These are phyloP conservation scores for Globisporangium nodosum DNA, from an alignment of 352 stramenopile genomes.

Conservation along the genomic window DNA sequence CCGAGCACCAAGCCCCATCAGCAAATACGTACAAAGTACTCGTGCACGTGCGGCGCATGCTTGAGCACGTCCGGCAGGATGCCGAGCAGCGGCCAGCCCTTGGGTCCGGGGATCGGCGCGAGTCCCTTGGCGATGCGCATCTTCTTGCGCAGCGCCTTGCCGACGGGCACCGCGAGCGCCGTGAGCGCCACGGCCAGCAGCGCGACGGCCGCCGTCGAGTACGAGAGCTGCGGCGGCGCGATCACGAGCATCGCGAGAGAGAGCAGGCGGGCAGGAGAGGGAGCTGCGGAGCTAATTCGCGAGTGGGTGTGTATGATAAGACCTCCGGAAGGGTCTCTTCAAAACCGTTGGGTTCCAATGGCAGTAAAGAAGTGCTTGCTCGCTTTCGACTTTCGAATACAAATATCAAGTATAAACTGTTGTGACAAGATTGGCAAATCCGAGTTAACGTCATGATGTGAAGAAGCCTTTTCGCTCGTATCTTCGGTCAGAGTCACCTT, in stretches of 20 bases:
- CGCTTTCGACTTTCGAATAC: too few relatives aligned
- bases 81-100: slow-evolving; percentile 7
- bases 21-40: slow-evolving; percentile 10
- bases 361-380: too few relatives aligned
- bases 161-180: neutral
- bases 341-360: too few relatives aligned
- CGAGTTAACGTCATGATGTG: too few relatives aligned
- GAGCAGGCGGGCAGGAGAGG: too few relatives aligned
- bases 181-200: slow-evolving; percentile 5
- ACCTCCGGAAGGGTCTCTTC: too few relatives aligned
- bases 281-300: too few relatives aligned
- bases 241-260: neutral
- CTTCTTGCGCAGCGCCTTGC: slow-evolving; percentile 6
- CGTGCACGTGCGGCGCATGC: slow-evolving; percentile 6
- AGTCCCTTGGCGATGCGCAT: slow-evolving; percentile 10
- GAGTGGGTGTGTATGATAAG: too few relatives aligned
- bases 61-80: slow-evolving; percentile 6
- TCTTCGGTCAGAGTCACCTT: too few relatives aligned
- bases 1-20: neutral
- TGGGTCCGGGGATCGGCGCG: slow-evolving; percentile 9
- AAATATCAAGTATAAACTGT: too few relatives aligned
- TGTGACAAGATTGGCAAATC: too few relatives aligned
- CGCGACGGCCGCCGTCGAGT: neutral
- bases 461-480: too few relatives aligned
- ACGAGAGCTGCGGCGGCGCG: neutral